Percentiles rank a stretch among this genome's conserved stretches.
Conservation (phyloP, 257 asterid species). For the Penstemon newberryi region DNA sequence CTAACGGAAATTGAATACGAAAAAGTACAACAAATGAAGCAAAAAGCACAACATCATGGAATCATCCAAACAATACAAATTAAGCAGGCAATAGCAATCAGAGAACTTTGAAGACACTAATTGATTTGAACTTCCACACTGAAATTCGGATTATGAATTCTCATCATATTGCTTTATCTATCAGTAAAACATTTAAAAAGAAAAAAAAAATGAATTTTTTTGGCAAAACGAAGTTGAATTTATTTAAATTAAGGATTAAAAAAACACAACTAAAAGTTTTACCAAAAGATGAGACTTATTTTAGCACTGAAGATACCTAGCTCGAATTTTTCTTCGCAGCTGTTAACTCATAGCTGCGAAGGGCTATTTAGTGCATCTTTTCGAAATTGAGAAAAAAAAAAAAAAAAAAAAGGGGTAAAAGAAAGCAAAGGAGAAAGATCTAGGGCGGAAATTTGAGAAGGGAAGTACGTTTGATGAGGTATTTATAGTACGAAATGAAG, state of each 20-base stretch:
- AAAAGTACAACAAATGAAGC: not conserved
- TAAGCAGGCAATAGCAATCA: slow-evolving; percentile 33
- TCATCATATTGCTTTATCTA: slow-evolving; percentile 52
- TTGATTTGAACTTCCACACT: slow-evolving; percentile 39
- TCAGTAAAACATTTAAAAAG: too few species aligned
- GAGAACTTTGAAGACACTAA: slow-evolving; percentile 55
- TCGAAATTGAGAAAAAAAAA: not conserved
- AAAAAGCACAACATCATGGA: not conserved
- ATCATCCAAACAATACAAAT: not conserved
- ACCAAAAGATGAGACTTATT: slow-evolving; percentile 35
- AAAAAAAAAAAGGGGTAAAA: not conserved
- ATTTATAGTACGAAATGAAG: too few species aligned
- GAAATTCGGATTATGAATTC: slow-evolving; percentile 36
- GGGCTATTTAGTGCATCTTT: slow-evolving; percentile 63
- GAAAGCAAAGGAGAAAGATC: too few species aligned
- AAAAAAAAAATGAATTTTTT: not conserved
- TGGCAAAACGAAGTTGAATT: slow-evolving; percentile 38
- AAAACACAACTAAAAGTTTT: slow-evolving; percentile 26
- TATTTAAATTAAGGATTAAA: not conserved
- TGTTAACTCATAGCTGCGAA: slow-evolving; percentile 47
- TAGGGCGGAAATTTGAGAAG: too few species aligned
- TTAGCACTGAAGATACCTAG: slow-evolving; percentile 59
- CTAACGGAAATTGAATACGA: not conserved
- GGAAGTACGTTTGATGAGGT: too few species aligned
- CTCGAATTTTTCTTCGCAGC: slow-evolving; percentile 64